A percentile compares a stretch with the other conserved stretches of the same genome.
phyloP scores from a whole-genome alignment of 1,139 yeast species.

The Yamadazyma siamensis region DNA sequence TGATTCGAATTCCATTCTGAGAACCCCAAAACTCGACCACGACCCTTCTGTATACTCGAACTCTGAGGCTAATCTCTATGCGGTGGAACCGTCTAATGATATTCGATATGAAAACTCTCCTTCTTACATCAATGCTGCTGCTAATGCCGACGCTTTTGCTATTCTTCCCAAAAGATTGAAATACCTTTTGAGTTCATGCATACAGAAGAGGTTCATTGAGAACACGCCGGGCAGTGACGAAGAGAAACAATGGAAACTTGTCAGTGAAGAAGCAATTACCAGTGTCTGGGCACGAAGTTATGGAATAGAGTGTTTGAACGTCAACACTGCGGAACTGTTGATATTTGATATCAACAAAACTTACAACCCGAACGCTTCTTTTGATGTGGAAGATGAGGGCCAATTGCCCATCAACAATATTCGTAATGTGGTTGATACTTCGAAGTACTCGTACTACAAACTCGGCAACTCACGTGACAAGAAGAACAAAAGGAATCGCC shows the following conservation, averaged over 20 bases:
- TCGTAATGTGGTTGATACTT: constrained; percentile 38
- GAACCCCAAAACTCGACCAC: too few relatives aligned
- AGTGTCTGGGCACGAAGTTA: constrained; percentile 54
- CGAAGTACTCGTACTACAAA: constrained; percentile 25
- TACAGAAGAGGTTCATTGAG: constrained; percentile 44
- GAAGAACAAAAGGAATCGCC: not conserved
- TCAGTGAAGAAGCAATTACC: constrained; percentile 54
- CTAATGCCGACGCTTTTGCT: constrained; percentile 33
- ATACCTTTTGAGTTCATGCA: constrained; percentile 48
- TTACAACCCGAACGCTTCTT: constrained; percentile 29
- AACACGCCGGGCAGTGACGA: constrained; percentile 10
- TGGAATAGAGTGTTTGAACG: constrained; percentile 49
- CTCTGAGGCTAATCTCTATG: not conserved
- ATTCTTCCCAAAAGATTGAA: constrained; percentile 48
- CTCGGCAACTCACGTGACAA: constrained; percentile 4
- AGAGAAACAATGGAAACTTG: constrained; percentile 44
- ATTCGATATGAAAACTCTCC: constrained; percentile 34
- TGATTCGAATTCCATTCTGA: constrained; percentile 25
- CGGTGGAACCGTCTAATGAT: constrained; percentile 17
- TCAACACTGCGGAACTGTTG: constrained; percentile 51
- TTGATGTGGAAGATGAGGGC: constrained; percentile 22
- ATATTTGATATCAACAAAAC: constrained; percentile 35
- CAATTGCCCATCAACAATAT: constrained; percentile 21
- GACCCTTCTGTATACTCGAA: not conserved
- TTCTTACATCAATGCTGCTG: constrained; percentile 25